A percentile compares a stretch with the other conserved stretches of the same genome.
Conservation (phyloP, 1,284 basidiomycete species). For the Cryptococcus jaspeensis region DNA sequence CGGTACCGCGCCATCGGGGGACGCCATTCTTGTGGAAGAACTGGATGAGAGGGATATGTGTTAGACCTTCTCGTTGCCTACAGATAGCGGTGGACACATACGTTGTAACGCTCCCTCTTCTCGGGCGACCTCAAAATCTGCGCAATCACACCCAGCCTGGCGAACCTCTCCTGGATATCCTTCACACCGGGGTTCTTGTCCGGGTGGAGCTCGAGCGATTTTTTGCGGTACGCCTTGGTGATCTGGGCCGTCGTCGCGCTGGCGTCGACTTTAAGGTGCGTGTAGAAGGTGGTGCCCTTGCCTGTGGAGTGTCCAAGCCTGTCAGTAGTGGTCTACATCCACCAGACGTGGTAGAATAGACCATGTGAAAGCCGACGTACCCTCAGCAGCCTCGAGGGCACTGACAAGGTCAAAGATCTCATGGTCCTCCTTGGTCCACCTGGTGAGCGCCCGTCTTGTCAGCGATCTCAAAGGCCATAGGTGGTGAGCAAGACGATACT, state of each 20-base stretch:
- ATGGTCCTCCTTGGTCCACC: slow-evolving; percentile 70
- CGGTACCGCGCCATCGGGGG: slow-evolving; percentile 50
- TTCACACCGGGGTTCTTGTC: slow-evolving; percentile 87
- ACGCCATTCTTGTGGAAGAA: slow-evolving; percentile 53
- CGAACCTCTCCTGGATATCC: slow-evolving; percentile 78
- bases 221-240: slow-evolving; percentile 81
- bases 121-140: slow-evolving; percentile 74
- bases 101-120: slow-evolving; percentile 69
- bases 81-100: slow-evolving; percentile 18
- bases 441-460: slow-evolving; percentile 1
- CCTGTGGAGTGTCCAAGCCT: slow-evolving; percentile 51
- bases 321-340: background rate
- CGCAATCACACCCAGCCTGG: slow-evolving; percentile 79
- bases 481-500: background rate
- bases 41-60: slow-evolving; percentile 16
- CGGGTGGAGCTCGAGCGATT: slow-evolving; percentile 82
- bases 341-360: background rate
- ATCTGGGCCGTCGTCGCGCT: slow-evolving; percentile 72
- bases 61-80: background rate
- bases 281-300: slow-evolving; percentile 87
- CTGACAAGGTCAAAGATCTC: slow-evolving; percentile 96
- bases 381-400: slow-evolving; percentile 76
- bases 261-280: slow-evolving; percentile 70
- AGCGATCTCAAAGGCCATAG: background rate
- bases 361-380: slow-evolving; percentile 47